phyloP scores from a whole-genome alignment of 768 basidiomycete genomes.

The Suillus occidentalis region DNA sequence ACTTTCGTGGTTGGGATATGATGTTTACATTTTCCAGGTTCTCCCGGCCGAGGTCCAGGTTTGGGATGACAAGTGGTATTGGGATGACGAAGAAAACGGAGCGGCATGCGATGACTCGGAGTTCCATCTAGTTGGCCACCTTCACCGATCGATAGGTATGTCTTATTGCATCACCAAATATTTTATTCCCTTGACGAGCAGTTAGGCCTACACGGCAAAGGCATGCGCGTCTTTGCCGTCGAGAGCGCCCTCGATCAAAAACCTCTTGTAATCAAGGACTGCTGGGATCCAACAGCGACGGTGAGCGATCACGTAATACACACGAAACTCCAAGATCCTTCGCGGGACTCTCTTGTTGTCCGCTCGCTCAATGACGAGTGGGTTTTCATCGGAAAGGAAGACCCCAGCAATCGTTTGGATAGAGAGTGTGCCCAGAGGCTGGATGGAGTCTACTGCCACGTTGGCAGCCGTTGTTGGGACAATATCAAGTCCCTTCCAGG shows the following conservation, averaged over 20 bases:
- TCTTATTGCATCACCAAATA: neutral
- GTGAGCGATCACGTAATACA: neutral
- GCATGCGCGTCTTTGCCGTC: neutral
- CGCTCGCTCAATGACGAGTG: too few species aligned
- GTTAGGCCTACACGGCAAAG: neutral
- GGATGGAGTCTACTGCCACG: neutral
- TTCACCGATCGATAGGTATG: neutral
- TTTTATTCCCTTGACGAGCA: neutral
- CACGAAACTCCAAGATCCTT: neutral
- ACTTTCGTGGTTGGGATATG: too few species aligned
- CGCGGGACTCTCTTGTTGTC: too few species aligned
- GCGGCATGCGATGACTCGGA: too few species aligned
- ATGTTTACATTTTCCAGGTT: too few species aligned
- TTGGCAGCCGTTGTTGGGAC: neutral
- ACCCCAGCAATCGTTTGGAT: neutral
- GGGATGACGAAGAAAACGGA: too few species aligned
- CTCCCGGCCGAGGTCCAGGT: too few species aligned
- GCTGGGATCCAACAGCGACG: neutral
- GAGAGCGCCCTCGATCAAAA: neutral
- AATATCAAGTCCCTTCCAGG: neutral
- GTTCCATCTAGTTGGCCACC: too few species aligned
- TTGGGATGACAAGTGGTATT: too few species aligned
- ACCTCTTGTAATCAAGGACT: neutral
- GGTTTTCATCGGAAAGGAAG: neutral
- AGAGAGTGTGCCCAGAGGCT: neutral